Base-by-base conservation (phyloP, 2,329 filamentous ascomycete species). In the Scytalidium lignicola region DNA sequence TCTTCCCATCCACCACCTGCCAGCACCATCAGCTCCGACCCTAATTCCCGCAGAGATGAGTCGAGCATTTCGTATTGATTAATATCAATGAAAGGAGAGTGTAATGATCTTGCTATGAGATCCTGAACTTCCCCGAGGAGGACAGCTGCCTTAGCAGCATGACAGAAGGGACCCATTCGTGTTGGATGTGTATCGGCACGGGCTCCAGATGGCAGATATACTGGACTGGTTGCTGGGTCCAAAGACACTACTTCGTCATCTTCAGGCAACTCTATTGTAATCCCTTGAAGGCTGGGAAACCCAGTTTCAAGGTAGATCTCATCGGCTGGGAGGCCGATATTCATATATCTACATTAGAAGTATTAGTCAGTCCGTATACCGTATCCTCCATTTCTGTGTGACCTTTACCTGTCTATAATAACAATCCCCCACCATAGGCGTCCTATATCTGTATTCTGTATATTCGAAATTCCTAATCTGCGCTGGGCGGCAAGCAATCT, bases 1-100 rank as follows among this genome's bases (percentile, higher is more conserved):
- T 58, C 54, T 46, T 58, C 56, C 56, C 56, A 58, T 2, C 56
- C 56, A 46, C 56, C 55, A 8, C 55, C 48, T 32, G 54, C 56
- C 43, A 51, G 48, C 17, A 55, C 41, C 12, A 55, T 39, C 10
- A 58, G 50, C 10, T 39, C 39, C 49, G 52, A 51, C 4, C 52
- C 54, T 5, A 56, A 43, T 12, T 21, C 41, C 29, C 49, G 54
- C 10, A 58, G 44, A 2, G 43, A 40, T 43, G 37, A 23, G 39
- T 58, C 56, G 1, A 56, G 23, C 13, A 26, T 37, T 10, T 46
- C 37, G 17, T 41, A 49, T 43, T 44, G 48, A 17, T 40, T 40
- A 18, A 51, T 19, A n/a, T 58, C 48, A 22, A 58, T 51, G 21
- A 47, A 21, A 17, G 42, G 18, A 28, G 41, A 41, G 15, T 47